Base-by-base conservation (phyloP, 108 stramenopile genomes). In the Nitzschia palea region DNA sequence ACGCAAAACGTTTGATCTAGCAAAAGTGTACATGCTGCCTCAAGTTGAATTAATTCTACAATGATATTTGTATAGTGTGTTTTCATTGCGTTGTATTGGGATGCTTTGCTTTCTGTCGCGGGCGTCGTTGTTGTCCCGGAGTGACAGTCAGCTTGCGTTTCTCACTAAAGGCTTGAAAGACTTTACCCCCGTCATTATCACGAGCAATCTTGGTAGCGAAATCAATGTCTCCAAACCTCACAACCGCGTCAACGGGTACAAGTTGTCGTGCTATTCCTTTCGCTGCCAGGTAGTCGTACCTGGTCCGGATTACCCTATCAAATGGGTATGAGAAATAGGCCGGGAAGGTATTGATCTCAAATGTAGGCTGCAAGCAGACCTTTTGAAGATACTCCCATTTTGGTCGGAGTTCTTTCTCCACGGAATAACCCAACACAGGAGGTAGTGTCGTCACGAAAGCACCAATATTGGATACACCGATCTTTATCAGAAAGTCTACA, bases 321-420 rank as follows among this genome's bases (percentile, higher is more conserved):
- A 91, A 64, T 2, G 90, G 90, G 66, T 91, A 91, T 0, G 90
- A 91, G 71, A 91, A 91, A 44, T 86, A 91, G 18, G 87, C 90
- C 1, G 90, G 90, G 66, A 91, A 91, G 28, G 75, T 65, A 0
- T 70, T 67, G 9, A 88, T 65, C 68, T 91, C 85, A 69, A 86
- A 88, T 42, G 68, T 73, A 48, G 85, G 78, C 52, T 83, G 79
- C 40, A 81, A 52, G 31, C 76, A 79, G 23, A 88, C 83, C 45
- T 65, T 60, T 44, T 69, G 45, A 12, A 91, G 58, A 55, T 71
- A 86, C 61, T 87, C 74, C 90, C 90, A 91, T 62, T 91, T 91
- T n/a, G 90, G 90, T 52, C 64, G 54, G 32, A 91, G 60, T 17
- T 91, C 86, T 1, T 78, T 68, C 17, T 88, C 83, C 8, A 91